Evolutionary conservation across 2,329 filamentous ascomycete genomes (phyloP).

Genomic region (Beauveria asiatica): DNA sequence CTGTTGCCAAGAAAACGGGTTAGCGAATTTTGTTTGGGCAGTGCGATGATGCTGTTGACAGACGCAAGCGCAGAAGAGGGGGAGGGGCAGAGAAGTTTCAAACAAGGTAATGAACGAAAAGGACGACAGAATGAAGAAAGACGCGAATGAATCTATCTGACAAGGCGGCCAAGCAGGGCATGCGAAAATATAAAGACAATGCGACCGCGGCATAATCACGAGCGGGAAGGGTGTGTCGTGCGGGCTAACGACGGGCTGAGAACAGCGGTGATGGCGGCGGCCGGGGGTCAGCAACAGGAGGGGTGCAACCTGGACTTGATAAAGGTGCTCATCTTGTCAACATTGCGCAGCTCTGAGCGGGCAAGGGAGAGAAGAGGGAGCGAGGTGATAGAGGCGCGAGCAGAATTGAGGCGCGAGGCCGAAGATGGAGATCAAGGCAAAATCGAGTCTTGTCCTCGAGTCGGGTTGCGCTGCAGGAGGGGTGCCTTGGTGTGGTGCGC

Average conservation of each 20-base stretch:
- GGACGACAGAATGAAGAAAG: background rate
- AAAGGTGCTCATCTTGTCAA: slow-evolving; percentile 12
- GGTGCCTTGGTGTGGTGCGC: background rate
- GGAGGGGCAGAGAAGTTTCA: no score
- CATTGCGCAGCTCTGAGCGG: slow-evolving; percentile 12
- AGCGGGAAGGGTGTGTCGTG: background rate
- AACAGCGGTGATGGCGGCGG: slow-evolving; percentile 5
- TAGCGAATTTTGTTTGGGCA: slow-evolving; percentile 13
- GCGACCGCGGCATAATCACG: background rate
- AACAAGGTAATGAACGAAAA: background rate
- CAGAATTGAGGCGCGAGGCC: background rate
- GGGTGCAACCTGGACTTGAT: slow-evolving; percentile 11
- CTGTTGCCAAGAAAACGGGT: slow-evolving; percentile 25
- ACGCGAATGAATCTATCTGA: background rate
- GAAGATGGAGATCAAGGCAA: background rate
- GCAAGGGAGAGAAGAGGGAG: slow-evolving; percentile 2
- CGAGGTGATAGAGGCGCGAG: background rate
- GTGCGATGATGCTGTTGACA: background rate
- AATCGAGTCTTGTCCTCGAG: background rate
- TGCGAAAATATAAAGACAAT: background rate
- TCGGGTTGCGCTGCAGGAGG: background rate
- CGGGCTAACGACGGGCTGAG: background rate
- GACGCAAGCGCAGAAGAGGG: background rate
- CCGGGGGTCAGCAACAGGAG: background rate
- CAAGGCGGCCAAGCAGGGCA: background rate